phyloP scores from a whole-genome alignment of 2,329 filamentous ascomycete species.

The Aspergillus neotritici region DNA sequence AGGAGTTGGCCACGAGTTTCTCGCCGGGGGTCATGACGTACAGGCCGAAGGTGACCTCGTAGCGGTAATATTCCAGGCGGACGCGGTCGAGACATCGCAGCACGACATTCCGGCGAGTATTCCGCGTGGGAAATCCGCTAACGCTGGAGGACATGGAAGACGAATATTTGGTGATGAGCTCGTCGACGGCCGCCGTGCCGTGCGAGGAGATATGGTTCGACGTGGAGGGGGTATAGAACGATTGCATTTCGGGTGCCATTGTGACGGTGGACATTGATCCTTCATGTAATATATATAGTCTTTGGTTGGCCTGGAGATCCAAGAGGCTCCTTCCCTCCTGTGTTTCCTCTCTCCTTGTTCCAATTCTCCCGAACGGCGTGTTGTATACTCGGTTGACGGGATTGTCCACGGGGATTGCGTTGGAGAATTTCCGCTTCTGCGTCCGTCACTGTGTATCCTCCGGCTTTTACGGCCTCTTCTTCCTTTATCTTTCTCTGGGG shows the following conservation, averaged over 20 bases:
- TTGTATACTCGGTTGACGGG: too few species aligned
- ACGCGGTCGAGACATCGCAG: conserved; percentile 28
- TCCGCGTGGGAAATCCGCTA: conserved; percentile 11
- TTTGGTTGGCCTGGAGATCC: too few species aligned
- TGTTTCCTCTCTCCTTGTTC: too few species aligned
- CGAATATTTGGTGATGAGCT: conserved; percentile 30
- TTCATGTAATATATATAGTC: neutral
- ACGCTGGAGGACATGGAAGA: conserved; percentile 20
- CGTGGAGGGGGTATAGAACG: conserved; percentile 30
- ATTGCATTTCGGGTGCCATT: conserved; percentile 31
- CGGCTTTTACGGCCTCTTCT: too few species aligned
- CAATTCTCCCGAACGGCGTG: too few species aligned
- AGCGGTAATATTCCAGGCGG: conserved; percentile 42
- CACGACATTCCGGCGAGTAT: conserved; percentile 20
- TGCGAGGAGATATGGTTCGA: conserved; percentile 26
- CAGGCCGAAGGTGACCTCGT: conserved; percentile 43
- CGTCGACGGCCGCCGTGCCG: conserved; percentile 27
- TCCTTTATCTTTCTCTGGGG: too few species aligned
- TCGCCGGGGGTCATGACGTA: conserved; percentile 42
- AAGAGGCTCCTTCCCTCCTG: too few species aligned
- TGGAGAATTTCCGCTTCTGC: too few species aligned
- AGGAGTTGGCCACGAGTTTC: conserved; percentile 39
- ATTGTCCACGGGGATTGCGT: too few species aligned
- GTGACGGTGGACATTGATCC: neutral
- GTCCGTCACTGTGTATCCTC: too few species aligned